phyloP scores from a whole-genome alignment of 306 rosid genomes.

The Erythrophleum fordii region DNA sequence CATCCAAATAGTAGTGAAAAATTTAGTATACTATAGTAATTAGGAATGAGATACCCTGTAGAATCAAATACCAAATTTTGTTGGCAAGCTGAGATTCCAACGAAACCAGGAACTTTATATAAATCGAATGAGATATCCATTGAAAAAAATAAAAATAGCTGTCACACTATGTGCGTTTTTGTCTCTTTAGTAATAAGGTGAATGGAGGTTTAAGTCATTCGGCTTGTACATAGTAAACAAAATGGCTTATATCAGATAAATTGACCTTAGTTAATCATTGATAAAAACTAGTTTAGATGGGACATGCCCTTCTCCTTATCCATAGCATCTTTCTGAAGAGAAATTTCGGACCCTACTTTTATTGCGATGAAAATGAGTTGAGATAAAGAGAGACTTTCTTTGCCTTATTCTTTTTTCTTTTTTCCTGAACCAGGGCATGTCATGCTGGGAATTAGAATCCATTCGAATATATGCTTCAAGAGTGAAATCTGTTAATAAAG shows the following conservation, averaged over 20 bases:
- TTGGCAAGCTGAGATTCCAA: background rate
- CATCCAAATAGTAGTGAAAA: background rate
- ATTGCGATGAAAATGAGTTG: background rate
- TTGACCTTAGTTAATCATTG: background rate
- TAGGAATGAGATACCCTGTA: background rate
- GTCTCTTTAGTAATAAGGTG: background rate
- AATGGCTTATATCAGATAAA: background rate
- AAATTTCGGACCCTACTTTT: background rate
- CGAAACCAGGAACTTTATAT: background rate
- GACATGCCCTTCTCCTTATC: background rate
- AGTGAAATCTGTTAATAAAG: background rate
- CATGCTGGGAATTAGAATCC: background rate
- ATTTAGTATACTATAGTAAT: background rate
- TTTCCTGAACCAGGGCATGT: background rate
- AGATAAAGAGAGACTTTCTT: constrained; percentile 1
- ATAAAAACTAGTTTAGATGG: background rate
- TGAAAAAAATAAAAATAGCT: background rate
- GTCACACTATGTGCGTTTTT: background rate
- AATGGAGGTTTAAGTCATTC: background rate
- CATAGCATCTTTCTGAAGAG: background rate
- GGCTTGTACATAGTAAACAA: too few relatives aligned
- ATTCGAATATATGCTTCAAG: background rate
- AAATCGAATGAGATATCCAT: background rate
- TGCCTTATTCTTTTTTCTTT: background rate
- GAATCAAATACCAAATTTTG: background rate